Evolutionary conservation across 768 basidiomycete species (phyloP), one percentile per base, ranked within the genome.

Genomic region (Steccherinum ochraceum): DNA sequence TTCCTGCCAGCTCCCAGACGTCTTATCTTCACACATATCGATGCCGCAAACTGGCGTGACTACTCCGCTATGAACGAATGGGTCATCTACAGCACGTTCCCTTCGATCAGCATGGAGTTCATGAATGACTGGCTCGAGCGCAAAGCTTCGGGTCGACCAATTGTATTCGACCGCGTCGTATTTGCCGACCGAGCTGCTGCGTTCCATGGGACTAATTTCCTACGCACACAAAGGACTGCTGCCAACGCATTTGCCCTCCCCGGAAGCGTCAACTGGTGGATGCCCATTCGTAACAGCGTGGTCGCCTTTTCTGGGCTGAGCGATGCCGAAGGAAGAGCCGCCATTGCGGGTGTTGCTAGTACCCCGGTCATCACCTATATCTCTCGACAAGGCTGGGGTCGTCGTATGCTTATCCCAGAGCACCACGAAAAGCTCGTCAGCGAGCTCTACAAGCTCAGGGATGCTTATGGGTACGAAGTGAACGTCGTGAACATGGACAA

Each of bases 61-160:
- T 93, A 93, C 55, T 83, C 93, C 4, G 70, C 75, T 27, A 93
- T 96, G 92, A 95, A 95, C 66, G 81, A 93, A 69, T 90, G 80
- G 76, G 79, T 93, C 44, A 72, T 90, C 21, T 84, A 86, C 45
- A 78, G 82, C 24, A 77, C 82, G 51, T 92, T 95, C 65, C 93
- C 93, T 1, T 87, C 84, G 2, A 72, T 82, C 49, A 78, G 80
- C 1, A 80, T 88, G 70, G 92, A 94, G 65, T 94, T 86, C 66
- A 69, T 74, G 43, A 77, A 82, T 56, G 93, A 95, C 66, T 94
- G 92, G 83, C 72, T 72, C 24, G 93, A 95, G 62, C 83, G 92
- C 45, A 74, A 77, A 4, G 75, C 80, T 40, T 81, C 86, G 66
- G 81, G 72, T 4, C 77, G 78, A 5, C 78, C 84, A 0, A 83